Evolutionary conservation across 495 filamentous ascomycete species (phyloP), one percentile per base, ranked within the genome.

Genomic region (Daldinia concentrica): DNA sequence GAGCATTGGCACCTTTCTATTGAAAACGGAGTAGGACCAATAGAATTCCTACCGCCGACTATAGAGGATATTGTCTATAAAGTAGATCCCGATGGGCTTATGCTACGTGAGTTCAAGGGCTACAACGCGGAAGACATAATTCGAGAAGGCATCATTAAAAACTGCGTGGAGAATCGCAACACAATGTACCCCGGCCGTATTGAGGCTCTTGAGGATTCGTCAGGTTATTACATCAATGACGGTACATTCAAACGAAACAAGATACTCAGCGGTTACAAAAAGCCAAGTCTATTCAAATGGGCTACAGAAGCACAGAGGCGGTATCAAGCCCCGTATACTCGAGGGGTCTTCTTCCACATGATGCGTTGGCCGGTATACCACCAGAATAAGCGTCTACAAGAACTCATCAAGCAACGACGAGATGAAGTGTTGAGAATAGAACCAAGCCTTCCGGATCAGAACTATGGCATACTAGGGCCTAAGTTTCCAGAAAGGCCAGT

Each of bases 261-360:
- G 12, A 36, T 68, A 12, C 58, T 58, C 29, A 22, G 58, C 19
- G 76, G 66, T 5, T 29, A 30, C 45, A 69, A 60, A 61, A 64
- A 74, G 58, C 74, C 74, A n/a, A 71, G 55, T 58, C 71, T 78
- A 48, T 78, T 76, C 68, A 73, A 69, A 64, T 78, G 76, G 76
- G 76, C 74, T 59, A 76, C 73, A 34, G 37, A 63, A 36, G 65
- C 50, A 27, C 71, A 78, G 61, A 72, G 76, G 58, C 68, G 64
- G 36, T 78, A 68, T 48, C 76, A 78, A 58, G 74, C 74, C 3
- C 68, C 52, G 14, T 73, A 63, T 45, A 76, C 71, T 9, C 65
- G 76, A 12, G 26, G 19, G 6, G 9, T 54, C 12, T 78, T 66
- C 58, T 78, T 78, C 41, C 62, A 60, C 60, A 74, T 78, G 76